These are phyloP conservation scores for Candida takata DNA, from an alignment of 805 yeast species.

Conservation along the genomic window DNA sequence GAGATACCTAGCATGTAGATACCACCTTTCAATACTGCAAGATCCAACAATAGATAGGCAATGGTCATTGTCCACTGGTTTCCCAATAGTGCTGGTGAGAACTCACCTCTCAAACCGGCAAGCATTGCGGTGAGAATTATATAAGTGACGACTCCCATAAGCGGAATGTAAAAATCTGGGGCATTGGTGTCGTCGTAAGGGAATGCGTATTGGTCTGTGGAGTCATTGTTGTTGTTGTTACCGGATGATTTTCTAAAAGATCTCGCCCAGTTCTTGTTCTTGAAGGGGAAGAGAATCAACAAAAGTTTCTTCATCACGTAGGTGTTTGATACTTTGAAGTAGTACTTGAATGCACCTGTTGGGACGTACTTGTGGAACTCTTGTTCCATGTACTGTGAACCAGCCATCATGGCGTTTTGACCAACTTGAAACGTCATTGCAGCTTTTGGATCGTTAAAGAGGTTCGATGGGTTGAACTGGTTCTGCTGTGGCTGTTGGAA, in stretches of 20 bases:
- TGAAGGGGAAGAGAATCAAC: constrained; percentile 79
- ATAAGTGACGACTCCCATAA: constrained; percentile 88
- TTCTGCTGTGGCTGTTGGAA: constrained; percentile 15
- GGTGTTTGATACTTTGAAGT: constrained; percentile 85
- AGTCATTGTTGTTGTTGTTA: no score
- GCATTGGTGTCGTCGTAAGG: constrained; percentile 88
- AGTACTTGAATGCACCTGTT: constrained; percentile 61
- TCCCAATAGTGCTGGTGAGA: constrained; percentile 91
- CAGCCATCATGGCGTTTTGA: constrained; percentile 73
- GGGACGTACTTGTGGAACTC: constrained; percentile 42
- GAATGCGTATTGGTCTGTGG: constrained; percentile 44
- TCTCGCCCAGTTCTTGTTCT: constrained; percentile 79
- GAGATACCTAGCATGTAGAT: constrained; percentile 71
- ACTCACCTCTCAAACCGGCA: constrained; percentile 80
- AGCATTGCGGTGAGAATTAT: constrained; percentile 76
- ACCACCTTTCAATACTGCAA: constrained; percentile 69
- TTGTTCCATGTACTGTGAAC: constrained; percentile 71
- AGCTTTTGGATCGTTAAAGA: constrained; percentile 73
- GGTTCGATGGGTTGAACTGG: constrained; percentile 18
- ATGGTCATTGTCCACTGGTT: constrained; percentile 78
- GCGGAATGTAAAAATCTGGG: constrained; percentile 92
- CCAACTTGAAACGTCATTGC: constrained; percentile 86
- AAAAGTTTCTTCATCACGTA: constrained; percentile 73
- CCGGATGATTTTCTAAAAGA: no score
- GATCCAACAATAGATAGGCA: constrained; percentile 75